A percentile compares a stretch with the other conserved stretches of the same genome.
Evolutionary conservation across 2,329 filamentous ascomycete genomes (phyloP).

Genomic region (Colletotrichum navitas): DNA sequence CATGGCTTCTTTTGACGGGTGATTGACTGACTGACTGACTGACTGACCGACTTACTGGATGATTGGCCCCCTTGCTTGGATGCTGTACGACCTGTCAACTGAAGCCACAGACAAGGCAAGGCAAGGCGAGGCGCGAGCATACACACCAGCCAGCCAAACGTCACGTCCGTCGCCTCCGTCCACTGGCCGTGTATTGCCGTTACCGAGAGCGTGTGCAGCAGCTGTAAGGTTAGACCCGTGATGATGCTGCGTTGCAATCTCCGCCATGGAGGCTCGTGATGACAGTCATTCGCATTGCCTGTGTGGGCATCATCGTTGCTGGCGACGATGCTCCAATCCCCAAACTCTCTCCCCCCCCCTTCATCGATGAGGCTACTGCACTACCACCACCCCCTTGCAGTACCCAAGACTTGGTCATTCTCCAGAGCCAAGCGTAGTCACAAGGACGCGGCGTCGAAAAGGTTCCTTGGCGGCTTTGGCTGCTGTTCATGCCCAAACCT

Average conservation of each 20-base stretch:
- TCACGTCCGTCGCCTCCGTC: background rate
- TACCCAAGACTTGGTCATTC: slow-evolving; percentile 32
- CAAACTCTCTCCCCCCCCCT: background rate
- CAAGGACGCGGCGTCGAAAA: slow-evolving; percentile 13
- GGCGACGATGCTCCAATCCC: background rate
- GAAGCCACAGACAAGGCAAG: slow-evolving; percentile 31
- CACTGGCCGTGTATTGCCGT: background rate
- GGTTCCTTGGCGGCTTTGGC: background rate
- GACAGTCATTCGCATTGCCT: background rate
- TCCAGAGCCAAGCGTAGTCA: slow-evolving; percentile 38
- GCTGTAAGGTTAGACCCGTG: slow-evolving; percentile 5
- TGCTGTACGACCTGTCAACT: slow-evolving; percentile 34
- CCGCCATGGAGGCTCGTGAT: background rate
- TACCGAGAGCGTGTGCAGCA: background rate
- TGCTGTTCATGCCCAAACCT: background rate
- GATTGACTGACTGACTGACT: too few relatives aligned
- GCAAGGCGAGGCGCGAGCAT: slow-evolving; percentile 9
- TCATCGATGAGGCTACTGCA: slow-evolving; percentile 29
- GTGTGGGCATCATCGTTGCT: background rate
- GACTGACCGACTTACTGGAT: background rate
- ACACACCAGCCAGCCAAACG: background rate
- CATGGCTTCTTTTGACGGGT: background rate
- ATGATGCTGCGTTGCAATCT: slow-evolving; percentile 1
- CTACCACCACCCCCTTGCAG: slow-evolving; percentile 22
- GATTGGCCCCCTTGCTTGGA: background rate